Evolutionary conservation across 148 eudicot species (phyloP).

Genomic region (Camellia japonica): DNA sequence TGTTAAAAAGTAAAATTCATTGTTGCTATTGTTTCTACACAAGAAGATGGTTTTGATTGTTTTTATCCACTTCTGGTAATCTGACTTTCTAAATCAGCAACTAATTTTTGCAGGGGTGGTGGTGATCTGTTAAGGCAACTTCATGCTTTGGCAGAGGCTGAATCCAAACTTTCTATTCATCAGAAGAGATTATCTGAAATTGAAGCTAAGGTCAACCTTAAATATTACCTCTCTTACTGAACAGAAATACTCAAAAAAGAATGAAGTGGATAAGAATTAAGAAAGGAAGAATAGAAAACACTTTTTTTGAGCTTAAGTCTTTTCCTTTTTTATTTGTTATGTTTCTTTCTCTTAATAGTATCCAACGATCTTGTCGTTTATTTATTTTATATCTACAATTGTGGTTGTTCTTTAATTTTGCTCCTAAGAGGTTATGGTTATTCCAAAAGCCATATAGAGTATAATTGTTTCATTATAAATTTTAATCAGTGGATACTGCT

Average conservation of each 20-base stretch:
- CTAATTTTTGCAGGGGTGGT: slow-evolving; percentile 67
- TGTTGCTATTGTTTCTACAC: background rate
- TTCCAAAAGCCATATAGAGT: no score
- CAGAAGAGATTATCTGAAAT: slow-evolving; percentile 72
- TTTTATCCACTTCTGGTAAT: background rate
- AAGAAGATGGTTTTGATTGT: background rate
- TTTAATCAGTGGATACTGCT: no score
- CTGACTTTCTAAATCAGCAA: slow-evolving; percentile 12
- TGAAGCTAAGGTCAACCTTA: slow-evolving; percentile 71
- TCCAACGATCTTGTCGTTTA: no score
- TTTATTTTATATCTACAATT: no score
- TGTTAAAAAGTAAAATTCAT: background rate
- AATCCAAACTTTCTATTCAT: slow-evolving; percentile 65
- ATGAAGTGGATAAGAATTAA: background rate
- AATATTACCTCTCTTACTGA: background rate
- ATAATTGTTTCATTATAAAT: no score
- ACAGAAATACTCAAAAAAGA: background rate
- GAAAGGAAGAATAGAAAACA: no score
- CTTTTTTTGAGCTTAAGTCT: background rate
- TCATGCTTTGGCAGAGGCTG: slow-evolving; percentile 79
- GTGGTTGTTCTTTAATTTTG: no score
- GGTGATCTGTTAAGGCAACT: slow-evolving; percentile 85
- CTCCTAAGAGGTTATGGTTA: no score
- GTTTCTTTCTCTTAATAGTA: no score
- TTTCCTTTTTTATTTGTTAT: no score